Conservation (phyloP, 805 yeast genomes). For the Candida ipomoeae region DNA sequence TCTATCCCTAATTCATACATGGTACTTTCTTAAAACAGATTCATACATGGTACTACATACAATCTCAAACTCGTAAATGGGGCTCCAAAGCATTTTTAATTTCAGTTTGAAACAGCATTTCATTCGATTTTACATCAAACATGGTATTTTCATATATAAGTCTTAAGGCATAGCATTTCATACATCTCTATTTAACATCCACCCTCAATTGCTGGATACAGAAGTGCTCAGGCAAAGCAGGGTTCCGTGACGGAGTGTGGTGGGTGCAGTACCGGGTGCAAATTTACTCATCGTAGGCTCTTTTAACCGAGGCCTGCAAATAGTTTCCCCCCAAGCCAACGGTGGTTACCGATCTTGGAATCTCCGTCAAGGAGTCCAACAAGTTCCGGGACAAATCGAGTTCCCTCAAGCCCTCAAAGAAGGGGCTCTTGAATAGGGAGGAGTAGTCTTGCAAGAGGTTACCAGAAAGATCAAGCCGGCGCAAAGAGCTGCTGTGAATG, state of each 20-base stretch:
- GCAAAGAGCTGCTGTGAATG: constrained; percentile 1
- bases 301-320: constrained; percentile 1
- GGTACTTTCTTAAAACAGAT: too few relatives aligned
- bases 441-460: constrained; percentile 20
- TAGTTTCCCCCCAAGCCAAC: constrained; percentile 24
- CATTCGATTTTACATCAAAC: too few relatives aligned
- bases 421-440: constrained; percentile 3
- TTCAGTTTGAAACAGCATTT: too few relatives aligned
- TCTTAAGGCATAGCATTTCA: too few relatives aligned
- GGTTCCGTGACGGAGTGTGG: too few relatives aligned
- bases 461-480: constrained; percentile 21
- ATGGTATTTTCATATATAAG: too few relatives aligned
- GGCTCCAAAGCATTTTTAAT: too few relatives aligned
- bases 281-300: not conserved
- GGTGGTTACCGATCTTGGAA: constrained; percentile 13
- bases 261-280: not conserved
- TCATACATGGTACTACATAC: too few relatives aligned
- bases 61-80: too few relatives aligned
- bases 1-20: too few relatives aligned
- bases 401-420: constrained; percentile 13
- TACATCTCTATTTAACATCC: not conserved
- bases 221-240: too few relatives aligned
- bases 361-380: constrained; percentile 13
- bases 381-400: constrained; percentile 27
- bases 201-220: not conserved